Base-by-base conservation (phyloP, 2,329 filamentous ascomycete species). In the Pseudocercospora crystallina region DNA sequence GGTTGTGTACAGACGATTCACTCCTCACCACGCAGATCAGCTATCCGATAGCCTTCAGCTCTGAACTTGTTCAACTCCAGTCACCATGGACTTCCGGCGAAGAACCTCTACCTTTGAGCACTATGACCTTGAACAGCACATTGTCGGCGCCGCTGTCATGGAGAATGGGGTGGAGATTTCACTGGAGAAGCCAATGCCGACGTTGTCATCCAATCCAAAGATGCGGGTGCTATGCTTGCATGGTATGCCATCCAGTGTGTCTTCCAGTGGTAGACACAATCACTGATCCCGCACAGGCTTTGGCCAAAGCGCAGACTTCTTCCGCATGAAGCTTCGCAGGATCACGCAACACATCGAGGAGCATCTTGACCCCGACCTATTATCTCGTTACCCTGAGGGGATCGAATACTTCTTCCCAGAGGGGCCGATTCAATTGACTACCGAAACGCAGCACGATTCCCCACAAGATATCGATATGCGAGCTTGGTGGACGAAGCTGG, bases 231-330 rank as follows among this genome's bases (percentile, higher is more conserved):
- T 53, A 30, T 47, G 44, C 13, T 40, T 53, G n/a, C 50, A 53
- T 48, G 50, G 50, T 53, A 53, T 33, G 44, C 14, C 10, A 7
- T 8, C 8, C 15, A 5, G 8, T 10, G 10, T 17, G 11, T 8
- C 2, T n/a, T 7, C 32, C 10, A 26, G 17, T 17, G 17, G 8
- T 31, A 26, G 14, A n/a, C n/a, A n/a, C 29, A 9, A 7, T 37
- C 7, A 17, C 29, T 49, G n/a, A 49, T 20, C 20, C 35, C 5
- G 14, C 11, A 5, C 40, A 58, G 55, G 55, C 13, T 58, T 58
- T 37, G 55, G 55, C 7, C 55, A 58, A 17, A 54, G 51, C 17
- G 55, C 49, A 9, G 55, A 58, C 10, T 58, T 53, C 46, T 53
- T 55, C 31, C 51, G 52, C 35, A 55, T 53, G 51, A 58, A 58